Conservation (phyloP, 2,329 filamentous ascomycete species). For the Sclerotinia subarctica region DNA sequence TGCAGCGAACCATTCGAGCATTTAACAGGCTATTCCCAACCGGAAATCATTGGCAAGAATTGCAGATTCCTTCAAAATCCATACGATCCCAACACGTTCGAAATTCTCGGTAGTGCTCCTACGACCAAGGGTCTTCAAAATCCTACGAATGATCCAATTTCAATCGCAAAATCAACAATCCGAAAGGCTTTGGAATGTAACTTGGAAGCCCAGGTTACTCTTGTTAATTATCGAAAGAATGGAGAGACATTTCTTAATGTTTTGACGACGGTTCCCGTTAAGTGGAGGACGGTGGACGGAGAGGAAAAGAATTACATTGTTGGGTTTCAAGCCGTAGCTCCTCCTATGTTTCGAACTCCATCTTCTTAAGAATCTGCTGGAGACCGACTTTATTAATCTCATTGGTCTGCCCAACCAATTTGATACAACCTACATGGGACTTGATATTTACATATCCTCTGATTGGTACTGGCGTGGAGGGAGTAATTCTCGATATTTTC, state of each 20-base stretch:
- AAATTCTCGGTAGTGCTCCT: neutral
- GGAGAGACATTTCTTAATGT: slow-evolving; percentile 92
- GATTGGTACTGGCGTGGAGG: neutral
- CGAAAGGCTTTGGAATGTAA: slow-evolving; percentile 73
- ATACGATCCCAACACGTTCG: slow-evolving; percentile 48
- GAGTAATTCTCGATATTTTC: neutral
- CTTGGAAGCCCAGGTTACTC: slow-evolving; percentile 78
- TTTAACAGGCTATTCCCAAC: slow-evolving; percentile 80
- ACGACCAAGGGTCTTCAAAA: slow-evolving; percentile 57
- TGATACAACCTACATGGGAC: neutral
- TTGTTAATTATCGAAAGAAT: slow-evolving; percentile 92
- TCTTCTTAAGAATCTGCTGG: neutral
- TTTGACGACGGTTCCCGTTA: slow-evolving; percentile 88
- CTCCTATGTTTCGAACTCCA: neutral
- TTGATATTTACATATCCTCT: neutral
- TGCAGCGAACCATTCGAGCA: slow-evolving; percentile 92
- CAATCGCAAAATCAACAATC: slow-evolving; percentile 74
- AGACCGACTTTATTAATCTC: neutral
- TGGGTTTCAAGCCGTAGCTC: slow-evolving; percentile 29
- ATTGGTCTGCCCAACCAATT: neutral
- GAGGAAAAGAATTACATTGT: slow-evolving; percentile 28
- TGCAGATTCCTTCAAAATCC: slow-evolving; percentile 91
- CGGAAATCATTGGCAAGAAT: slow-evolving; percentile 85
- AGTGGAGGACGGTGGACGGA: slow-evolving; percentile 54
- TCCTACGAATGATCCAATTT: slow-evolving; percentile 56